A percentile compares a stretch with the other conserved stretches of the same genome.
These are phyloP conservation scores for Botrytis hyacinthi DNA, from an alignment of 2,329 filamentous ascomycete genomes.

Conservation along the genomic window DNA sequence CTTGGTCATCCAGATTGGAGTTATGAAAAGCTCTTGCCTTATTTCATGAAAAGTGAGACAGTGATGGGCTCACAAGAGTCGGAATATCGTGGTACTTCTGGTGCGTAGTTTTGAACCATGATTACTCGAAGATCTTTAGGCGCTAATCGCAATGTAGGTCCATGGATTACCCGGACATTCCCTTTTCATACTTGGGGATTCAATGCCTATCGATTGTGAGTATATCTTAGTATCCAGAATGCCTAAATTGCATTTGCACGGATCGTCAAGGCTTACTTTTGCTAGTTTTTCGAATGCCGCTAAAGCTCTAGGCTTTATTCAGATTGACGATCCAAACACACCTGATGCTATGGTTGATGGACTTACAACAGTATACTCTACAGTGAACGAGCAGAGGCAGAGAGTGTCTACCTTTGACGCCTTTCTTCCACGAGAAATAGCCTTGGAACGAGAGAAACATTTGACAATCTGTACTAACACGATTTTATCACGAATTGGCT, in stretches of 20 bases:
- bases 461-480: constrained; percentile 21
- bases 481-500: constrained; percentile 15
- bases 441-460: constrained; percentile 16
- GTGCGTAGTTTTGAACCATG: background rate
- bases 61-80: background rate
- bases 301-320: constrained; percentile 15
- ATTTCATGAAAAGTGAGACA: constrained; percentile 41
- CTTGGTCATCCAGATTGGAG: constrained; percentile 48
- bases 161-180: constrained; percentile 6
- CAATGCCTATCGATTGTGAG: background rate
- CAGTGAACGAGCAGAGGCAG: constrained; percentile 15
- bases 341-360: constrained; percentile 19
- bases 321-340: constrained; percentile 16
- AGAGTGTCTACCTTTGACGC: constrained; percentile 23
- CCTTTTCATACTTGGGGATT: background rate
- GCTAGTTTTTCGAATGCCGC: constrained; percentile 2
- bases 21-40: constrained; percentile 45
- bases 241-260: background rate
- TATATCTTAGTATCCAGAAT: background rate
- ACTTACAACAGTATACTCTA: constrained; percentile 11
- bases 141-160: background rate
- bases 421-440: constrained; percentile 20
- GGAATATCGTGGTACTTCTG: background rate
- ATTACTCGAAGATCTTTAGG: background rate
- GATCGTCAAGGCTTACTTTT: background rate